Evolutionary conservation across 805 yeast species (phyloP).

Genomic region (Yamadazyma tumulicola): DNA sequence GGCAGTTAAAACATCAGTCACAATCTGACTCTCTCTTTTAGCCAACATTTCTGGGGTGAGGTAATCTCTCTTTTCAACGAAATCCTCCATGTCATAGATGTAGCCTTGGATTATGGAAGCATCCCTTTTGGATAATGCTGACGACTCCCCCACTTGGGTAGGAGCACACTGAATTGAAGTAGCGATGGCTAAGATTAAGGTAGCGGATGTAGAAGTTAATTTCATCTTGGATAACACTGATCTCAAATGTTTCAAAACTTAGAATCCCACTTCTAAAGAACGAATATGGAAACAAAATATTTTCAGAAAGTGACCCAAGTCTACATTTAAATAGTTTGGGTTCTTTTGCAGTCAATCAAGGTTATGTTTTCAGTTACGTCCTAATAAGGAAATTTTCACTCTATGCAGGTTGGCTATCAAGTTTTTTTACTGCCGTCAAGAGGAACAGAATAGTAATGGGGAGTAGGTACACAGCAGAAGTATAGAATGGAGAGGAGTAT

Average conservation of each 20-base stretch:
- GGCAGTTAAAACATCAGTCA: conserved; percentile 37
- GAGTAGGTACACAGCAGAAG: too few species aligned
- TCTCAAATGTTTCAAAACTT: too few species aligned
- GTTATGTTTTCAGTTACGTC: conserved; percentile 7
- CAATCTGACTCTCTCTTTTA: conserved; percentile 38
- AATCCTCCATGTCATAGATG: conserved; percentile 25
- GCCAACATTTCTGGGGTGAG: conserved; percentile 20
- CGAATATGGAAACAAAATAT: too few species aligned
- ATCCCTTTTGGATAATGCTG: conserved; percentile 20
- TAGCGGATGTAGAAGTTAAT: conserved; percentile 26
- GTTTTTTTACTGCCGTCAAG: too few species aligned
- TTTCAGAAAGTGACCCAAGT: too few species aligned
- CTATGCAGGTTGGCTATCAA: too few species aligned
- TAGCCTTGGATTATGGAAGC: conserved; percentile 21
- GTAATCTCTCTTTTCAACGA: conserved; percentile 27
- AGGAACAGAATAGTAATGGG: too few species aligned
- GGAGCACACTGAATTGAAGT: conserved; percentile 35
- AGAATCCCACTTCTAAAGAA: too few species aligned
- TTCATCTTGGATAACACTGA: too few species aligned
- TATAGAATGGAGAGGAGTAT: too few species aligned
- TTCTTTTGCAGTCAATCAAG: background rate
- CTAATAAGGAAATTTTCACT: too few species aligned
- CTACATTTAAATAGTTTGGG: background rate
- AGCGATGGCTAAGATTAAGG: conserved; percentile 24
- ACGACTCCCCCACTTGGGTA: conserved; percentile 14